A percentile compares a stretch with the other conserved stretches of the same genome.
phyloP scores from a whole-genome alignment of 352 stramenopile species.

The Pythium folliculosum region DNA sequence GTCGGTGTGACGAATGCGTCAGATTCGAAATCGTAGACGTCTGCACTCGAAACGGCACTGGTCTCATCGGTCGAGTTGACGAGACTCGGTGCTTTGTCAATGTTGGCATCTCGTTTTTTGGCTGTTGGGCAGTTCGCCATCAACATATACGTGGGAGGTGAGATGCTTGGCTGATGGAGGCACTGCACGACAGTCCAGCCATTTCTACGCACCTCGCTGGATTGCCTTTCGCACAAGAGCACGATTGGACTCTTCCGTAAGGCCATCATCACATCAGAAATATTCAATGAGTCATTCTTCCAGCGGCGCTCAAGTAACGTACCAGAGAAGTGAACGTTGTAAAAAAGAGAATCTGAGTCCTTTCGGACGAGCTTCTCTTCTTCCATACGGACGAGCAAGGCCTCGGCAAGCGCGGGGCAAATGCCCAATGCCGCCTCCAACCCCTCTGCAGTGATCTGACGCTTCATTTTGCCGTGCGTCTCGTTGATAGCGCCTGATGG shows the following conservation, averaged over 20 bases:
- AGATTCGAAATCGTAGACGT: slow-evolving; percentile 25
- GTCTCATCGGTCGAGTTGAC: neutral
- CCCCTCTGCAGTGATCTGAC: slow-evolving; percentile 24
- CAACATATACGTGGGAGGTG: neutral
- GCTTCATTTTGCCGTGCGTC: slow-evolving; percentile 40
- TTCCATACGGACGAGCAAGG: slow-evolving; percentile 39
- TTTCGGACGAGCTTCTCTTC: slow-evolving; percentile 36
- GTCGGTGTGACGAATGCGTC: slow-evolving; percentile 6
- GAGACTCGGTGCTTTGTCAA: neutral
- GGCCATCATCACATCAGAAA: neutral
- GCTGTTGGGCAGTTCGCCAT: neutral
- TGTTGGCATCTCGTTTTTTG: neutral
- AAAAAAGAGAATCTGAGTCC: slow-evolving; percentile 17
- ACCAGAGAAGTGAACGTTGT: slow-evolving; percentile 37
- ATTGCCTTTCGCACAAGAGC: slow-evolving; percentile 30
- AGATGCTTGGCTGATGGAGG: neutral
- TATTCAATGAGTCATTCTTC: no score
- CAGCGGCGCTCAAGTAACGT: neutral
- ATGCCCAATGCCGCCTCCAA: slow-evolving; percentile 27
- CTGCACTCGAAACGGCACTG: neutral
- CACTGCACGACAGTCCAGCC: neutral
- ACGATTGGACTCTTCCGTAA: slow-evolving; percentile 24
- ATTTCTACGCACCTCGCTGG: slow-evolving; percentile 21
- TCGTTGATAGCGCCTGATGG: slow-evolving; percentile 34
- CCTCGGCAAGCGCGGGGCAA: slow-evolving; percentile 16